Evolutionary conservation across 495 filamentous ascomycete species (phyloP).

Genomic region (Penicillium coprophilum): DNA sequence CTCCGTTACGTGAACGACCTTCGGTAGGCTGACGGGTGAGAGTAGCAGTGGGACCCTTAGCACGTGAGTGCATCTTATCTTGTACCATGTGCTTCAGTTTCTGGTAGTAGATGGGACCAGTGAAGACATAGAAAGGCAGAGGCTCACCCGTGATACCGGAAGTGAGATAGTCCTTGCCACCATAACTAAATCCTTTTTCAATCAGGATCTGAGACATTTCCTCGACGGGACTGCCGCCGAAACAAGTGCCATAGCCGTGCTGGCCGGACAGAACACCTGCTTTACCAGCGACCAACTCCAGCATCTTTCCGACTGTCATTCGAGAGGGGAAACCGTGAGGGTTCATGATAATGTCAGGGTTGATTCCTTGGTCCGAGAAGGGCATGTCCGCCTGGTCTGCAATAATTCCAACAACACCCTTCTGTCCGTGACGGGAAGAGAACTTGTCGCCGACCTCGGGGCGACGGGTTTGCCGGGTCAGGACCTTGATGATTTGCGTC

Average conservation of each 20-base stretch:
- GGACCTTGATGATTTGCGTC: slow-evolving; percentile 79
- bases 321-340: slow-evolving; percentile 98
- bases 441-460: slow-evolving; percentile 98
- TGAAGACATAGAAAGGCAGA: slow-evolving; percentile 95
- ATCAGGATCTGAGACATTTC: slow-evolving; percentile 84
- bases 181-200: slow-evolving; percentile 87
- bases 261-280: slow-evolving; percentile 81
- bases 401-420: slow-evolving; percentile 96
- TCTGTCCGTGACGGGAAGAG: slow-evolving; percentile 96
- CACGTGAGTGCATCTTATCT: slow-evolving; percentile 98
- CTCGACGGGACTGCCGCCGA: slow-evolving; percentile 88
- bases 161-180: slow-evolving; percentile 94
- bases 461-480: slow-evolving; percentile 86
- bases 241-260: slow-evolving; percentile 89
- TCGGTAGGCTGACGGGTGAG: slow-evolving; percentile 96
- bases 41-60: slow-evolving; percentile 83
- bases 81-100: slow-evolving; percentile 99
- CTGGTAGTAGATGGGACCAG: slow-evolving; percentile 98
- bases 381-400: slow-evolving; percentile 96
- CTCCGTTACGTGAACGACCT: slow-evolving; percentile 88
- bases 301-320: slow-evolving; percentile 99
- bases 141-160: slow-evolving; percentile 93
- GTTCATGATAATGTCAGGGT: slow-evolving; percentile 99
- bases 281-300: slow-evolving; percentile 93
- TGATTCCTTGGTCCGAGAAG: slow-evolving; percentile 86